Evolutionary conservation across 495 filamentous ascomycete species (phyloP).

Genomic region (Aspergillus leporis): DNA sequence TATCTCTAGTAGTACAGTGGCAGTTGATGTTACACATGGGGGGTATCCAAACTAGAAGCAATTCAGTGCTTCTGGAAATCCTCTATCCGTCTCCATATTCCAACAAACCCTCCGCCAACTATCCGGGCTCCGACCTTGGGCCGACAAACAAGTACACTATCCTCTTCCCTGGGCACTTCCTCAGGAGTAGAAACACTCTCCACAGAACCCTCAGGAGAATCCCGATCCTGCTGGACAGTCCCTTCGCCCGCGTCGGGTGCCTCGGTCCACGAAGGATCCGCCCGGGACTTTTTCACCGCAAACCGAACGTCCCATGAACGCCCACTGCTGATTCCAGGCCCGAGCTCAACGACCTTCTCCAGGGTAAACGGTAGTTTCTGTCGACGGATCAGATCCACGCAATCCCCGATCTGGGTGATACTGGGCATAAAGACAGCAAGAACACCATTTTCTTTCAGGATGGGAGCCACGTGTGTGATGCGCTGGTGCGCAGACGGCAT

Average conservation of each 20-base stretch:
- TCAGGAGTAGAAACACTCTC: conserved; percentile 1
- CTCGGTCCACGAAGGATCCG: conserved; percentile 40
- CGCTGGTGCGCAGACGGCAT: conserved; percentile 61
- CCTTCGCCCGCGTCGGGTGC: conserved; percentile 21
- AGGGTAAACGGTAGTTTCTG: conserved; percentile 55
- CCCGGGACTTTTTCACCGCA: conserved; percentile 46
- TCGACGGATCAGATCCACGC: conserved; percentile 53
- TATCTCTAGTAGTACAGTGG: conserved; percentile 18
- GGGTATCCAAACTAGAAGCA: conserved; percentile 1
- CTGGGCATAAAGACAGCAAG: conserved; percentile 72
- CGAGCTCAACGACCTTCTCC: conserved; percentile 67
- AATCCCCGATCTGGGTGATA: conserved; percentile 71
- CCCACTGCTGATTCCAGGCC: conserved; percentile 53
- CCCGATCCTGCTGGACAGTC: neutral
- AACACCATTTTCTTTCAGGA: conserved; percentile 60
- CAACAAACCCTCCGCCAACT: conserved; percentile 72
- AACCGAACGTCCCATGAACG: conserved; percentile 67
- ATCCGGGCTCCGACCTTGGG: conserved; percentile 65
- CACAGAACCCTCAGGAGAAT: conserved; percentile 8
- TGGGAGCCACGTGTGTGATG: conserved; percentile 55
- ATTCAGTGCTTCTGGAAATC: conserved; percentile 20
- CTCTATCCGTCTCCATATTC: conserved; percentile 59
- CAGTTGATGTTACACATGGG: neutral
- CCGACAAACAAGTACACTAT: conserved; percentile 62
- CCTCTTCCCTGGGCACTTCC: conserved; percentile 30